A percentile compares a stretch with the other conserved stretches of the same genome.
Evolutionary conservation across 805 yeast genomes (phyloP).

Genomic region (Saturnispora halmiae): DNA sequence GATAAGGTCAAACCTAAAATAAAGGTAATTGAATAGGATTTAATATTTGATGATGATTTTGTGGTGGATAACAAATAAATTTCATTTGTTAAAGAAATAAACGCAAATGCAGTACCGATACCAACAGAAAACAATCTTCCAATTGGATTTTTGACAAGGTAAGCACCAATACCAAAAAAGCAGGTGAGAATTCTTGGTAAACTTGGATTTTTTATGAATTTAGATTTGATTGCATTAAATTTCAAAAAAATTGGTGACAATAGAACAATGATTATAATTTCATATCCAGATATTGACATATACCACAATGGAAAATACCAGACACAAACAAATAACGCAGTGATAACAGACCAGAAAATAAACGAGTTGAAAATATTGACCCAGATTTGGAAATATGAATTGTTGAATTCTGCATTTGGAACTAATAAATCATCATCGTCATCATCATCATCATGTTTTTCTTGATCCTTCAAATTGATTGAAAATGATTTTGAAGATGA

Average conservation of each 20-base stretch:
- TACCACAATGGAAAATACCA: conserved; percentile 99
- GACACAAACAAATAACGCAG: conserved; percentile 75
- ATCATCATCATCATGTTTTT: neutral
- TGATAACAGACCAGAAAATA: conserved; percentile 75
- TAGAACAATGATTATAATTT: conserved; percentile 53
- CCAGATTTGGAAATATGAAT: conserved; percentile 30
- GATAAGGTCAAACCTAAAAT: conserved; percentile 66
- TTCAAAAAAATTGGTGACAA: conserved; percentile 39
- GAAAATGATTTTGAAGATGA: neutral
- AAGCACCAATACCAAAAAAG: conserved; percentile 68
- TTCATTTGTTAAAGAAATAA: conserved; percentile 51
- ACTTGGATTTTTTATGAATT: conserved; percentile 38
- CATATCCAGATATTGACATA: conserved; percentile 96
- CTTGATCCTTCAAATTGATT: too few relatives aligned
- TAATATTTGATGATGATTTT: conserved; percentile 23
- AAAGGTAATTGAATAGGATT: conserved; percentile 45
- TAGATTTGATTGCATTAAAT: conserved; percentile 27
- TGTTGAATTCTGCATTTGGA: conserved; percentile 19
- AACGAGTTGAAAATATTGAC: conserved; percentile 53
- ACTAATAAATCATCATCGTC: conserved; percentile 8
- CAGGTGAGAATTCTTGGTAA: conserved; percentile 47
- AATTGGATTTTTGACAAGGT: conserved; percentile 58
- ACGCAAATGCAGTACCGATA: conserved; percentile 55
- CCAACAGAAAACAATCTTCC: conserved; percentile 56
- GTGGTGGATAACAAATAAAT: conserved; percentile 33